phyloP scores from a whole-genome alignment of 768 basidiomycete genomes.

The Macrolepiota fuliginosa region DNA sequence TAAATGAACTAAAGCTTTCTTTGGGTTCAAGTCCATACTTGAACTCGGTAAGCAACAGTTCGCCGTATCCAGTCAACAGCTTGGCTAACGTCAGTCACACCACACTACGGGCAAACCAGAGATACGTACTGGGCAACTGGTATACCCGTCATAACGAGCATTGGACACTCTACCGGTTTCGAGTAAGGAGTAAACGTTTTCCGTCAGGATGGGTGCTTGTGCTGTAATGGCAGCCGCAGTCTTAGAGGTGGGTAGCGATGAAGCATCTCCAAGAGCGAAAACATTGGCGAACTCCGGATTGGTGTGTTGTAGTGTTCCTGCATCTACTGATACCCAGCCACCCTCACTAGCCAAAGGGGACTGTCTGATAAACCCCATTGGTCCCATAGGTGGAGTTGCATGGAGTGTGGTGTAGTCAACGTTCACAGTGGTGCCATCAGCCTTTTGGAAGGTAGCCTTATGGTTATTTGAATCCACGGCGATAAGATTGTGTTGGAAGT shows the following conservation, averaged over 20 bases:
- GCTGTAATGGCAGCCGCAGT: constrained; percentile 93
- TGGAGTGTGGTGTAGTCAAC: constrained; percentile 84
- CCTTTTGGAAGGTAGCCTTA: constrained; percentile 82
- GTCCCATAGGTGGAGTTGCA: constrained; percentile 91
- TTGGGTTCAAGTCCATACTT: constrained; percentile 88
- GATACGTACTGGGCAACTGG: constrained; percentile 75
- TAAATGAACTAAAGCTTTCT: constrained; percentile 71
- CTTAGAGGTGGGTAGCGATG: constrained; percentile 91
- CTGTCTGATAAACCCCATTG: constrained; percentile 73
- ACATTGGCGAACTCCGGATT: constrained; percentile 81
- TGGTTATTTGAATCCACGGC: constrained; percentile 68
- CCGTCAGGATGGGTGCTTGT: constrained; percentile 86
- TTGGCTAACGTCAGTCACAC: constrained; percentile 24
- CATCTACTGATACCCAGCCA: constrained; percentile 90
- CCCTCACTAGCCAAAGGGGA: constrained; percentile 76
- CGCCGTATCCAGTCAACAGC: constrained; percentile 80
- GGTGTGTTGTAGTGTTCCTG: constrained; percentile 75
- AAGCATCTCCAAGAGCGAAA: constrained; percentile 91
- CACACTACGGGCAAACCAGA: constrained; percentile 4
- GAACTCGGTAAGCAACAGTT: constrained; percentile 90
- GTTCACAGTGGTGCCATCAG: constrained; percentile 65
- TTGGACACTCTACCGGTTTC: constrained; percentile 66
- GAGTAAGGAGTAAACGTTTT: constrained; percentile 80
- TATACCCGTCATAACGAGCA: constrained; percentile 86
- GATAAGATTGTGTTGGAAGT: constrained; percentile 82